Evolutionary conservation across 352 stramenopile genomes (phyloP), one percentile per base, ranked within the genome.

Genomic region (Phytophthora constricta): DNA sequence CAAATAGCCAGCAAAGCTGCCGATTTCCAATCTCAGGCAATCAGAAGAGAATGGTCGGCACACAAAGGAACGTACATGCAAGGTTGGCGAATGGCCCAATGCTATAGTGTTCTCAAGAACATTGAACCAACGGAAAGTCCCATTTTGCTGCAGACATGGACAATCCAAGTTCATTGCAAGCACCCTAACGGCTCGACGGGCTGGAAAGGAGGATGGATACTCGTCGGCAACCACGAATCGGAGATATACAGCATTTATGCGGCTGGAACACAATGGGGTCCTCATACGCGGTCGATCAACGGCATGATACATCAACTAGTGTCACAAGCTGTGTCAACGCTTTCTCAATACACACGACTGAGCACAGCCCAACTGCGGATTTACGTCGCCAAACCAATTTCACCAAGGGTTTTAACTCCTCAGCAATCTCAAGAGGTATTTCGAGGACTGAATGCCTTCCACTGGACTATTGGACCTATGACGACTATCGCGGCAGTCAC

Each of bases 231-330:
- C 31, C 11, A 37, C 31, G 31, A 37, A 9, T 68, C 80, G 46
- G 82, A 80, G 45, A 28, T 16, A 56, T 39, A 16, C 48, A 43
- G n/a, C n/a, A n/a, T n/a, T n/a, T n/a, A n/a, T n/a, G n/a, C n/a
- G n/a, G n/a, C n/a, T n/a, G n/a, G n/a, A n/a, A n/a, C n/a, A n/a
- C n/a, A n/a, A n/a, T n/a, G n/a, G n/a, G n/a, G n/a, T n/a, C n/a
- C n/a, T n/a, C n/a, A n/a, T n/a, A n/a, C n/a, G n/a, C n/a, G n/a
- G n/a, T n/a, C n/a, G n/a, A n/a, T n/a, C n/a, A n/a, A n/a, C n/a
- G n/a, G n/a, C n/a, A n/a, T n/a, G n/a, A n/a, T n/a, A n/a, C n/a
- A n/a, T n/a, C n/a, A n/a, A n/a, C n/a, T n/a, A n/a, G n/a, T n/a
- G n/a, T n/a, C n/a, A n/a, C n/a, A n/a, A n/a, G n/a, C n/a, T n/a